A percentile compares a stretch with the other conserved stretches of the same genome.
Conservation (phyloP, 768 basidiomycete genomes). For the Boletus rufocinnamomeus region DNA sequence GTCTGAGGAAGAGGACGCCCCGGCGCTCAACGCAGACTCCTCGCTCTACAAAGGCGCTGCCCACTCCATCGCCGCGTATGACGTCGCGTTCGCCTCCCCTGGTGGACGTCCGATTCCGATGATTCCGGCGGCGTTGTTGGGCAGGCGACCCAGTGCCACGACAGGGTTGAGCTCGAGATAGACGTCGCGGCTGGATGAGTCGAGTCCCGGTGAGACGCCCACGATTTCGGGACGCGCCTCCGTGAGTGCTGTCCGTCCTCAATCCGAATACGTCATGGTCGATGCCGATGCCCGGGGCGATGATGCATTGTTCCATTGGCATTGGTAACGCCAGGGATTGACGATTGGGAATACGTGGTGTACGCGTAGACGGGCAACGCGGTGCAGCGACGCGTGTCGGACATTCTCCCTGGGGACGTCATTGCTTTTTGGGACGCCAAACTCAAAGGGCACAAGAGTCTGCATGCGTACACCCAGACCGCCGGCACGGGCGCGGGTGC, state of each 20-base stretch:
- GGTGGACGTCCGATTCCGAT: conserved; percentile 40
- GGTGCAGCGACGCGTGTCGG: conserved; percentile 73
- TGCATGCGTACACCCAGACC: conserved; percentile 69
- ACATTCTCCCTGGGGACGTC: conserved; percentile 87
- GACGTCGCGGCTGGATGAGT: conserved; percentile 39
- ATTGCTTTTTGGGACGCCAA: conserved; percentile 73
- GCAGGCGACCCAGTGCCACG: conserved; percentile 42
- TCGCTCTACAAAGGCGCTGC: no score
- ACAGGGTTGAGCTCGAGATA: conserved; percentile 39
- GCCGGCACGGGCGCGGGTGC: conserved; percentile 39
- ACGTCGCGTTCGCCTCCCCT: conserved; percentile 31
- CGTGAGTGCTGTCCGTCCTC: conserved; percentile 22
- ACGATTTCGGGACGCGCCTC: neutral
- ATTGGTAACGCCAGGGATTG: no score
- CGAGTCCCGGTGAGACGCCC: conserved; percentile 11
- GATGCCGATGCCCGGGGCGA: no score
- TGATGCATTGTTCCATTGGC: no score
- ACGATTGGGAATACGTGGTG: conserved; percentile 78
- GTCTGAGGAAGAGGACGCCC: conserved; percentile 40
- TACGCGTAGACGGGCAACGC: conserved; percentile 67
- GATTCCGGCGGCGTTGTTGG: conserved; percentile 35
- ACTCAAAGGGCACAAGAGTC: conserved; percentile 77
- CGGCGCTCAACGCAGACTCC: no score
- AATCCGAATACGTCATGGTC: conserved; percentile 65
- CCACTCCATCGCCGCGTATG: conserved; percentile 50